Percentiles rank a stretch among this genome's conserved stretches.
phyloP scores from a whole-genome alignment of 176 grass and related monocot species.

The Chrysopogon serrulatus region DNA sequence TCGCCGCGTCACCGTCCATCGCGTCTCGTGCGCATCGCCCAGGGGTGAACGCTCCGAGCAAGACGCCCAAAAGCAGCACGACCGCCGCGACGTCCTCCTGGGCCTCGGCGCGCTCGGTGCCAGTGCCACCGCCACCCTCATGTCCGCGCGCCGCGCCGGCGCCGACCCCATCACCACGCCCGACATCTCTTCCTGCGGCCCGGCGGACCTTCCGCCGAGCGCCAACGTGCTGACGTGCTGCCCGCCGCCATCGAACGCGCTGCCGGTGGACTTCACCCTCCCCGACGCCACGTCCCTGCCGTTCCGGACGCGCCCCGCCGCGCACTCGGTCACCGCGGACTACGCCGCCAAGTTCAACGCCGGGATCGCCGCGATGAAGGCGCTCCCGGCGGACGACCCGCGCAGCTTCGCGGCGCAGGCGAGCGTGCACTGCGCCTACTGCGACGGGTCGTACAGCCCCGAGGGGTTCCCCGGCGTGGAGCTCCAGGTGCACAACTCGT shows the following conservation, averaged over 20 bases:
- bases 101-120: constrained; percentile 31
- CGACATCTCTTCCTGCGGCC: constrained; percentile 30
- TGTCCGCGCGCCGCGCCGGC: not conserved
- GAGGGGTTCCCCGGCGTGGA: constrained; percentile 41
- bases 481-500: constrained; percentile 46
- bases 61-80: not conserved
- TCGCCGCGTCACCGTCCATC: not conserved
- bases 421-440: constrained; percentile 54
- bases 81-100: constrained; percentile 55
- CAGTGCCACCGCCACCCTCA: not conserved
- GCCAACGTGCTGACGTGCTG: constrained; percentile 14
- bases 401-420: constrained; percentile 65
- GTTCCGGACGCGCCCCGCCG: constrained; percentile 52
- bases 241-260: constrained; percentile 2
- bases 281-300: not conserved
- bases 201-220: not conserved
- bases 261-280: constrained; percentile 35
- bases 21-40: not conserved
- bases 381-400: constrained; percentile 47
- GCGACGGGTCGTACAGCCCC: constrained; percentile 52
- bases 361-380: constrained; percentile 53
- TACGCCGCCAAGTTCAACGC: constrained; percentile 50
- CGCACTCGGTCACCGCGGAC: constrained; percentile 36
- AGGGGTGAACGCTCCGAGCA: not conserved
- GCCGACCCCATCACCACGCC: not conserved